Percentiles rank a stretch among this genome's conserved stretches.
These are phyloP conservation scores for Piper longum DNA, from an alignment of 164 flowering plant species.

Conservation along the genomic window DNA sequence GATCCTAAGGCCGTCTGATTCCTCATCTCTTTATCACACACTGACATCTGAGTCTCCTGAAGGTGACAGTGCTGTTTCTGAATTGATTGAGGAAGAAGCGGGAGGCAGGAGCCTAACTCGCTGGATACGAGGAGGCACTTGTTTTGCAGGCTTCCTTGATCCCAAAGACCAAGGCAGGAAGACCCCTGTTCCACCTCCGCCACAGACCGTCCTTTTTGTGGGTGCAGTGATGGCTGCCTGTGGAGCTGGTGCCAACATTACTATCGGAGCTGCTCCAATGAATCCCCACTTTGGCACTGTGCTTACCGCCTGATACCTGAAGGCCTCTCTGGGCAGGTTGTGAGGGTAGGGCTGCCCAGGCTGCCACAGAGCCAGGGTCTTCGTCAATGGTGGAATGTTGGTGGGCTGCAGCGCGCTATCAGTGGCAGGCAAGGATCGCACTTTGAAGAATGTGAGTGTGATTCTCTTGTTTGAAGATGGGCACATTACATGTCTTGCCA, in stretches of 20 bases:
- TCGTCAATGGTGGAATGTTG: constrained; percentile 22
- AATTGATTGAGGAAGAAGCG: constrained; percentile 20
- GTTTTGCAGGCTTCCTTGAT: constrained; percentile 44
- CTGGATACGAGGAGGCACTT: constrained; percentile 79
- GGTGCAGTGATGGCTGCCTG: constrained; percentile 39
- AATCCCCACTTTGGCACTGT: constrained; percentile 59
- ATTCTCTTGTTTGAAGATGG: constrained; percentile 56
- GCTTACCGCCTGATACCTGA: constrained; percentile 24
- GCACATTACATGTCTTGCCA: constrained; percentile 79
- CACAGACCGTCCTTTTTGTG: constrained; percentile 20
- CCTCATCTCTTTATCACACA: no score
- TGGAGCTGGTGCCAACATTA: constrained; percentile 49
- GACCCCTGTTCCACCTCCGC: constrained; percentile 89
- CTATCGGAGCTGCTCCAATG: constrained; percentile 41
- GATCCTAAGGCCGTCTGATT: no score
- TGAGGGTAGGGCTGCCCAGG: constrained; percentile 32
- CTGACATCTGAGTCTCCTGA: no score
- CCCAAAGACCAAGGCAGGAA: constrained; percentile 68
- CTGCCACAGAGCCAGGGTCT: constrained; percentile 59
- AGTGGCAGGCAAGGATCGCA: constrained; percentile 27
- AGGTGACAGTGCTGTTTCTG: not conserved
- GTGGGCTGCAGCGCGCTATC: constrained; percentile 18
- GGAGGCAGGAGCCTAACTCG: constrained; percentile 39
- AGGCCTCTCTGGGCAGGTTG: constrained; percentile 23
- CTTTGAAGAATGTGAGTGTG: constrained; percentile 71